phyloP scores from a whole-genome alignment of 176 grass and related monocot genomes.

The Carex kokanica region DNA sequence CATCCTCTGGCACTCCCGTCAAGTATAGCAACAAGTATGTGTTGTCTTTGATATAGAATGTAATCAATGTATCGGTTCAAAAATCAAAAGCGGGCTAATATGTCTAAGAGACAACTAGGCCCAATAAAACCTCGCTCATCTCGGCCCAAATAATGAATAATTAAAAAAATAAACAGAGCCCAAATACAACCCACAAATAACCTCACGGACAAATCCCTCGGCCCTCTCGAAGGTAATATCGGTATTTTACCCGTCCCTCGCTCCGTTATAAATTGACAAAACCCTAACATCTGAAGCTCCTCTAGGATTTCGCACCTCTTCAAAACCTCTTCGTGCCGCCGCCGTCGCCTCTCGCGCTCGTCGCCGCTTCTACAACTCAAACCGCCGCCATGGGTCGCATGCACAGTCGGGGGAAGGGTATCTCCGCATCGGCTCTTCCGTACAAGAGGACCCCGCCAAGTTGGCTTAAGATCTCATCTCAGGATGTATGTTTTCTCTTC shows the following conservation, averaged over 20 bases:
- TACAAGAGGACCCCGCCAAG: constrained; percentile 79
- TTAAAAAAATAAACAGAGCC: neutral
- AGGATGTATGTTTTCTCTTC: constrained; percentile 33
- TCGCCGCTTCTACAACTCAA: constrained; percentile 1
- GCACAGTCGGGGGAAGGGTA: constrained; percentile 94
- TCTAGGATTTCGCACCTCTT: constrained; percentile 27
- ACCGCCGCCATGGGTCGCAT: constrained; percentile 74
- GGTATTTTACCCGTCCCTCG: neutral
- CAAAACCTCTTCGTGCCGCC: constrained; percentile 23
- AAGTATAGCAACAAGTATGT: no score
- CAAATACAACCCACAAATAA: neutral
- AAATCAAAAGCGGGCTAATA: no score
- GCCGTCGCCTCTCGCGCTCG: constrained; percentile 35
- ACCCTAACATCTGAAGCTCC: constrained; percentile 38
- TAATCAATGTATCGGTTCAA: no score
- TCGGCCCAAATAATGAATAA: no score
- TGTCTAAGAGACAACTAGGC: no score
- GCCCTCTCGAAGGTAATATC: constrained; percentile 6
- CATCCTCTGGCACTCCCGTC: no score
- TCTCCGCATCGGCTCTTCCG: constrained; percentile 80
- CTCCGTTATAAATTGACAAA: constrained; percentile 25
- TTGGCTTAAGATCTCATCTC: constrained; percentile 63
- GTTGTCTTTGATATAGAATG: no score
- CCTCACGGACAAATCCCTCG: neutral
- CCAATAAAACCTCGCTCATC: no score